Evolutionary conservation across 108 stramenopile genomes (phyloP).

Genomic region (Conticribra weissflogii): DNA sequence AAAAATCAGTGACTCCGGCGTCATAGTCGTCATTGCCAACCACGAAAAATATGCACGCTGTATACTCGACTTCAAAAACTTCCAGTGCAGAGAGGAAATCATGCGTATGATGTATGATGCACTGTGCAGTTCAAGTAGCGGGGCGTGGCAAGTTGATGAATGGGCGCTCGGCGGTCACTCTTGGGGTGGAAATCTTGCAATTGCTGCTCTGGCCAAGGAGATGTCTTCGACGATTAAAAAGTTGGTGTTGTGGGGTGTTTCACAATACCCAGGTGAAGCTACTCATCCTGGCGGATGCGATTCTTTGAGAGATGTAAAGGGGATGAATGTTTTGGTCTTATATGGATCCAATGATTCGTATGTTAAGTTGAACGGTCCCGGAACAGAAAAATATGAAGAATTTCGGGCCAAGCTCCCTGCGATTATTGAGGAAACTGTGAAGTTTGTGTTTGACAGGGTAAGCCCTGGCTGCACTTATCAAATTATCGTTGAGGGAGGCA

Average conservation of each 20-base stretch:
- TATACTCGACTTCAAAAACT: conserved; percentile 11
- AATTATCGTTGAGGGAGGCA: conserved; percentile 43
- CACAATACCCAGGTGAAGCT: conserved; percentile 21
- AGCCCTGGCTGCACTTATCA: conserved; percentile 23
- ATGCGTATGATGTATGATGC: conserved; percentile 48
- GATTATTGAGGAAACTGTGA: neutral
- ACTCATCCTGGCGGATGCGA: conserved; percentile 20
- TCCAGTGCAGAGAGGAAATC: conserved; percentile 26
- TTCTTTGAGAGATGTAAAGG: conserved; percentile 18
- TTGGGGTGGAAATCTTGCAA: conserved; percentile 42
- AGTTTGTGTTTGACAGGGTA: neutral
- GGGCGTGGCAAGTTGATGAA: conserved; percentile 37
- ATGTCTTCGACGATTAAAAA: conserved; percentile 43
- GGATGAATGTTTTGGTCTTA: conserved; percentile 35
- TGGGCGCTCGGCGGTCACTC: conserved; percentile 73
- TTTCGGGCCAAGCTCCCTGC: conserved; percentile 41
- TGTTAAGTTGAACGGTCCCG: conserved; percentile 17
- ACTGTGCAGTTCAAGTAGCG: conserved; percentile 11
- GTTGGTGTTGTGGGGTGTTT: conserved; percentile 41
- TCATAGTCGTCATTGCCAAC: conserved; percentile 58
- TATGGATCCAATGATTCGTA: conserved; percentile 41
- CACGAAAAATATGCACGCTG: conserved; percentile 39
- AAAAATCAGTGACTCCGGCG: conserved; percentile 57
- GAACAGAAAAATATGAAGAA: conserved; percentile 5
- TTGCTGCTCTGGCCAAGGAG: conserved; percentile 39